phyloP scores from a whole-genome alignment of 2,329 filamentous ascomycete genomes.

The Sarocladium strictum region DNA sequence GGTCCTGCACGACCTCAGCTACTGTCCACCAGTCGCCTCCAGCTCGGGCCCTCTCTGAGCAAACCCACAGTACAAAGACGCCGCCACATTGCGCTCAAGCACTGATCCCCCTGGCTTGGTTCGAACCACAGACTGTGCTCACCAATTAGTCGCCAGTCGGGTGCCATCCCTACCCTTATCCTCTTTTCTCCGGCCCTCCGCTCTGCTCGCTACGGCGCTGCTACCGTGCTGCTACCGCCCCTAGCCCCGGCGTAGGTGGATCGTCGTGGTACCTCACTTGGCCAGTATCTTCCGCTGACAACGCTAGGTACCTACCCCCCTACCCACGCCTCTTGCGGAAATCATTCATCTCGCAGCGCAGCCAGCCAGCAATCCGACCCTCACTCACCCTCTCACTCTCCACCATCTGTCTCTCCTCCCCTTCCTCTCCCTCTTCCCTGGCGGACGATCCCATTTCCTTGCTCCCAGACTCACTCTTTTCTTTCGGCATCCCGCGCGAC shows the following conservation, averaged over 20 bases:
- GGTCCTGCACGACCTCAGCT: too few relatives aligned
- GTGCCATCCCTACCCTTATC: constrained; percentile 1
- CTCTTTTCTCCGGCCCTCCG: constrained; percentile 8
- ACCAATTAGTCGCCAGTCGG: constrained; percentile 4
- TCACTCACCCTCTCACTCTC: constrained; percentile 8
- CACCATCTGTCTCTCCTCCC: constrained; percentile 8
- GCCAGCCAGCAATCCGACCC: constrained; percentile 8
- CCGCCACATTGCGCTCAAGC: constrained; percentile 1
- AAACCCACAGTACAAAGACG: neutral
- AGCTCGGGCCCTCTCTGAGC: constrained; percentile 4
- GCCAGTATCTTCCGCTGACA: neutral
- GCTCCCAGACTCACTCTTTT: constrained; percentile 8
- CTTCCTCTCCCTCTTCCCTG: constrained; percentile 6
- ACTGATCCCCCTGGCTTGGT: constrained; percentile 1
- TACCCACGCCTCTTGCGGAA: constrained; percentile 8
- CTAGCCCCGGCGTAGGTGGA: constrained; percentile 7
- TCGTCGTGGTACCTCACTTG: neutral
- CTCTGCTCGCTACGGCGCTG: constrained; percentile 4
- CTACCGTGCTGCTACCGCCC: constrained; percentile 7
- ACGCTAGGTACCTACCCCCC: constrained; percentile 1
- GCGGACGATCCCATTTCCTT: constrained; percentile 9
- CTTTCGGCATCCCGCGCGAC: constrained; percentile 8
- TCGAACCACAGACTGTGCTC: constrained; percentile 5
- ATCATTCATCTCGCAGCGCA: constrained; percentile 8
- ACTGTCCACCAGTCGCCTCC: neutral